phyloP scores from a whole-genome alignment of 1,139 yeast genomes.

The Hyphopichia pseudoburtonii region DNA sequence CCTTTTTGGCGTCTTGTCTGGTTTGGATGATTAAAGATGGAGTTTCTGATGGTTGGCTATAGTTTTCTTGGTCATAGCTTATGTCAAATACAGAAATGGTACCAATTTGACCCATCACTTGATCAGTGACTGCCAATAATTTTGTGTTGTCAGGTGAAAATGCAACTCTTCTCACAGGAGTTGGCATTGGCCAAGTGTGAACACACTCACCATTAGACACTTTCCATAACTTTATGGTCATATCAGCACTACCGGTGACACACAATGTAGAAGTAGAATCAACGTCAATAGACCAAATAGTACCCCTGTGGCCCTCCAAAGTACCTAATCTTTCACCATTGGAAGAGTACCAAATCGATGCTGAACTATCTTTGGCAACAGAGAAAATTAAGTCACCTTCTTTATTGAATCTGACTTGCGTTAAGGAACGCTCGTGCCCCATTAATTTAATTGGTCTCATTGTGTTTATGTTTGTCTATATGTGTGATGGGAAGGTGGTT shows the following conservation, averaged over 20 bases:
- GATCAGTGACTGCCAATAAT: slow-evolving; percentile 81
- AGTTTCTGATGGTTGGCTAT: slow-evolving; percentile 36
- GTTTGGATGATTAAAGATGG: slow-evolving; percentile 69
- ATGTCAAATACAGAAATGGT: slow-evolving; percentile 69
- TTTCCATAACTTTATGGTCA: slow-evolving; percentile 81
- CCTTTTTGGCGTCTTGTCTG: slow-evolving; percentile 61
- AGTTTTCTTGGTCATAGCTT: slow-evolving; percentile 40
- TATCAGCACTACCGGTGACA: slow-evolving; percentile 91
- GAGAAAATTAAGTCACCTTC: slow-evolving; percentile 95
- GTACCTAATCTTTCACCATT: slow-evolving; percentile 98
- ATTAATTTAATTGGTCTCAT: slow-evolving; percentile 59
- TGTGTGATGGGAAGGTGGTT: neutral
- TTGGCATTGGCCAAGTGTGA: slow-evolving; percentile 70
- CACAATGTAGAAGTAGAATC: slow-evolving; percentile 67
- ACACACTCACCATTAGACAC: slow-evolving; percentile 77
- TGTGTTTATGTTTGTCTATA: slow-evolving; percentile 5
- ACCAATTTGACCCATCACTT: slow-evolving; percentile 90
- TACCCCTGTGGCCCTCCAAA: slow-evolving; percentile 82
- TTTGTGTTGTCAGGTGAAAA: slow-evolving; percentile 72
- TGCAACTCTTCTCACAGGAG: slow-evolving; percentile 90
- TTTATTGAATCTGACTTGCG: slow-evolving; percentile 89
- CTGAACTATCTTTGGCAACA: slow-evolving; percentile 84
- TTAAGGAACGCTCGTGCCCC: slow-evolving; percentile 86
- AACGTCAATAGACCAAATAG: slow-evolving; percentile 93
- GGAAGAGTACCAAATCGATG: slow-evolving; percentile 92